These are phyloP conservation scores for Setomelanomma holmii DNA, from an alignment of 2,329 filamentous ascomycete genomes.

Conservation along the genomic window DNA sequence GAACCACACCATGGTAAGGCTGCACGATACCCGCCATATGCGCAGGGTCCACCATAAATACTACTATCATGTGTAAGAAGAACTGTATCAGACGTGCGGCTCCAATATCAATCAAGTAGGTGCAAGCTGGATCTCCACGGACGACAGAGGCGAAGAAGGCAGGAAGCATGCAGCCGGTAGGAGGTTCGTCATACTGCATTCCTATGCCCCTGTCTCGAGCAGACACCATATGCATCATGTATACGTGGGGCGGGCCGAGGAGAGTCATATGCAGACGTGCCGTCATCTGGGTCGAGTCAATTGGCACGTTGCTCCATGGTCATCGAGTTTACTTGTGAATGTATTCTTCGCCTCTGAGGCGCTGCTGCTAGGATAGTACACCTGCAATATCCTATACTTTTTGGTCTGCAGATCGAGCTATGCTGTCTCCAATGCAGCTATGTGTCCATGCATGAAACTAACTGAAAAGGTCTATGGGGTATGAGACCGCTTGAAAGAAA, in stretches of 20 bases:
- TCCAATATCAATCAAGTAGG: not conserved
- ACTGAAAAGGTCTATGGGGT: conserved; percentile 31
- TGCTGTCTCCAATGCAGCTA: conserved; percentile 28
- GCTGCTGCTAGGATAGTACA: conserved; percentile 23
- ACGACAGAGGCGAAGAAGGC: not conserved
- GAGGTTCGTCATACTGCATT: conserved; percentile 13
- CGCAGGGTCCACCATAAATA: not conserved
- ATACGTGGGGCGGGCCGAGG: conserved; percentile 16
- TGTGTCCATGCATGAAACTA: conserved; percentile 31
- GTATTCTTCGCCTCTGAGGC: conserved; percentile 26
- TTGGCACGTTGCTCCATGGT: not conserved
- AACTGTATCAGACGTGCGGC: not conserved
- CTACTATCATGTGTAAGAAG: not conserved
- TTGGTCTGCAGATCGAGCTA: conserved; percentile 33
- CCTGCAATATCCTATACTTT: conserved; percentile 37
- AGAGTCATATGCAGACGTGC: conserved; percentile 7
- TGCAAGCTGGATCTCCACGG: conserved; percentile 1
- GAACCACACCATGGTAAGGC: not conserved
- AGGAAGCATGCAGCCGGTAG: not conserved
- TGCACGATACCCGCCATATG: conserved; percentile 5
- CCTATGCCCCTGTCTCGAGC: conserved; percentile 1
- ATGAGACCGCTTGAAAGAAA: conserved; percentile 30
- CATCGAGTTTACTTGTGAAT: conserved; percentile 21
- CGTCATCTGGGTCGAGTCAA: not conserved
- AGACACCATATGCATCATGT: conserved; percentile 4